Conservation (phyloP, 1,284 basidiomycete species). For the Tylopilus orsonianus region DNA sequence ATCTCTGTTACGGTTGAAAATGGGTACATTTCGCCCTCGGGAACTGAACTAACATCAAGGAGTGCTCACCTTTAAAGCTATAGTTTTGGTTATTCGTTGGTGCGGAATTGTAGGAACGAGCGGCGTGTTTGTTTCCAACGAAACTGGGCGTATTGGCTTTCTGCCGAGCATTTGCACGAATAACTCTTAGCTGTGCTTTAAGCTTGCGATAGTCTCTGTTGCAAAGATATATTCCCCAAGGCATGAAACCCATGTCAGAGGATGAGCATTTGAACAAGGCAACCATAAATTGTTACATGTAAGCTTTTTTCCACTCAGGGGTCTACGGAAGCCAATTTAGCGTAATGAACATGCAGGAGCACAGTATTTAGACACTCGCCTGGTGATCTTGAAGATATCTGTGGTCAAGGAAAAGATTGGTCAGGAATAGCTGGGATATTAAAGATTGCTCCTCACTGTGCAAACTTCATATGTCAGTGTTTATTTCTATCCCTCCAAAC, state of each 20-base stretch:
- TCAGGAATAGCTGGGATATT: not conserved
- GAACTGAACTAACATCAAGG: not conserved
- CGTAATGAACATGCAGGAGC: not conserved
- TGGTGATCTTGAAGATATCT: slow-evolving; percentile 73
- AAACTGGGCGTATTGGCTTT: slow-evolving; percentile 27
- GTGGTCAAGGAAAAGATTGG: not conserved
- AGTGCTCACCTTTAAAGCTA: slow-evolving; percentile 10
- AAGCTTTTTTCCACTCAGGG: slow-evolving; percentile 80
- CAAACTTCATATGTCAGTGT: slow-evolving; percentile 50
- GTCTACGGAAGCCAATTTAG: slow-evolving; percentile 43
- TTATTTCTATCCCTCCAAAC: not conserved
- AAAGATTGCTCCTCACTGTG: slow-evolving; percentile 38
- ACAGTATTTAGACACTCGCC: slow-evolving; percentile 38
- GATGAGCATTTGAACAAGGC: not conserved
- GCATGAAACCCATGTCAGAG: slow-evolving; percentile 1
- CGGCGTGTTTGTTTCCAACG: slow-evolving; percentile 8
- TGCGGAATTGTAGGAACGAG: not conserved
- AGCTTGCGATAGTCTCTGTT: slow-evolving; percentile 69
- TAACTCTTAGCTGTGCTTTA: slow-evolving; percentile 64
- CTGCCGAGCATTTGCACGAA: slow-evolving; percentile 36
- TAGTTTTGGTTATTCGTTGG: slow-evolving; percentile 4
- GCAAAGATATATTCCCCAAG: not conserved
- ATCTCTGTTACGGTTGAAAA: slow-evolving; percentile 6
- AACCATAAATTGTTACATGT: slow-evolving; percentile 54
- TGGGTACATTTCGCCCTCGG: not conserved